Conservation (phyloP, 1,284 basidiomycete genomes). For the Heliocybe sulcata region DNA sequence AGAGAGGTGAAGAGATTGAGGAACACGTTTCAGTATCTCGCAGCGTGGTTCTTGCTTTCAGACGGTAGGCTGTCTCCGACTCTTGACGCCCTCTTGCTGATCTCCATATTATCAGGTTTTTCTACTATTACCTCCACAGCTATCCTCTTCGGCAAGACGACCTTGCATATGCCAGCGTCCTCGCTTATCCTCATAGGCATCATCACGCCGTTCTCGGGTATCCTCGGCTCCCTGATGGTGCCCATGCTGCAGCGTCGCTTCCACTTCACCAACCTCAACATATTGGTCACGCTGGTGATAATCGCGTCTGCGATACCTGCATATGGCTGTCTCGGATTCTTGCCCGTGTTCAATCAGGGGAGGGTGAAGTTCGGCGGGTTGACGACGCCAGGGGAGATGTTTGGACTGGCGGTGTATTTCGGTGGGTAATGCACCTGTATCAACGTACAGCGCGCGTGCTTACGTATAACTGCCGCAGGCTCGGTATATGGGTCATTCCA, state of each 20-base stretch:
- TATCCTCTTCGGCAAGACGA: slow-evolving; percentile 77
- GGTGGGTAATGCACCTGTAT: slow-evolving; percentile 33
- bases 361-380: slow-evolving; percentile 57
- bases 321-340: slow-evolving; percentile 79
- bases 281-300: slow-evolving; percentile 63
- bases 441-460: neutral
- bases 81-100: neutral
- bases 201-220: slow-evolving; percentile 62
- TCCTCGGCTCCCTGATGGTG: slow-evolving; percentile 68
- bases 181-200: slow-evolving; percentile 68
- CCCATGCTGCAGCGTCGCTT: slow-evolving; percentile 57
- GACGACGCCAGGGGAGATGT: slow-evolving; percentile 80
- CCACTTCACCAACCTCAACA: slow-evolving; percentile 57
- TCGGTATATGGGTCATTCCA: slow-evolving; percentile 76
- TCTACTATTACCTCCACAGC: slow-evolving; percentile 82
- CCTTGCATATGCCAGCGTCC: slow-evolving; percentile 65
- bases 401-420: slow-evolving; percentile 73
- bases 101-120: slow-evolving; percentile 41
- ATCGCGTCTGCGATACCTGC: slow-evolving; percentile 66
- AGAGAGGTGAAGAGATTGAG: slow-evolving; percentile 64
- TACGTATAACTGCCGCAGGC: slow-evolving; percentile 26
- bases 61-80: slow-evolving; percentile 52
- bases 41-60: slow-evolving; percentile 88
- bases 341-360: slow-evolving; percentile 40
- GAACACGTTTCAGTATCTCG: slow-evolving; percentile 81